Percentiles rank a stretch among this genome's conserved stretches.
These are phyloP conservation scores for Lunasporangiospora selenospora DNA, from an alignment of 192 early-diverging fungal genomes.

Conservation along the genomic window DNA sequence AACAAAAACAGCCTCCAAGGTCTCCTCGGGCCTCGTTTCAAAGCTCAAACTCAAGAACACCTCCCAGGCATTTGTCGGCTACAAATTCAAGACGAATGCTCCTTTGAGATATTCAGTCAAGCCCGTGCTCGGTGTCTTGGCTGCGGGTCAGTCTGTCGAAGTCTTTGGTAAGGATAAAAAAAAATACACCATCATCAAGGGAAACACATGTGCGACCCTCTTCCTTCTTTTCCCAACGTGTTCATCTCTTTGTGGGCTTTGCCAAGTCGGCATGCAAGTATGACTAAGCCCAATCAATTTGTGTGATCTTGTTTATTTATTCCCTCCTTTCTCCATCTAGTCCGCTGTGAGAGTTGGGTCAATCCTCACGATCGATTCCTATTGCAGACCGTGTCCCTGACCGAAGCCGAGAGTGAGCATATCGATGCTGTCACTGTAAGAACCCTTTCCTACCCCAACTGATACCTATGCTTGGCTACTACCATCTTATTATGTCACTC, in stretches of 20 bases:
- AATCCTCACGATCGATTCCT: conserved; percentile 52
- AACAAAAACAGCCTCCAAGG: conserved; percentile 53
- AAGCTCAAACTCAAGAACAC: conserved; percentile 50
- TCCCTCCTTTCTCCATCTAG: conserved; percentile 16
- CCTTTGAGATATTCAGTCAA: conserved; percentile 52
- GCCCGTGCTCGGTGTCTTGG: conserved; percentile 50
- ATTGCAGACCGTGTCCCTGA: conserved; percentile 48
- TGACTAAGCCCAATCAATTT: conserved; percentile 11
- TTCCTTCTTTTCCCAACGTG: too few relatives aligned
- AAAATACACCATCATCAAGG: too few relatives aligned
- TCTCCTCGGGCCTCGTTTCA: conserved; percentile 47
- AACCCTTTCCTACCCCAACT: neutral
- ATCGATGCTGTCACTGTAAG: conserved; percentile 44
- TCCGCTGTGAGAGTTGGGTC: conserved; percentile 52
- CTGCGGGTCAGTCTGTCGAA: conserved; percentile 47
- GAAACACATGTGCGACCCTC: too few relatives aligned
- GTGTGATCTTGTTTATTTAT: neutral
- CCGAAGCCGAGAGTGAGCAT: conserved; percentile 31
- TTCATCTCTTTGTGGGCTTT: too few relatives aligned
- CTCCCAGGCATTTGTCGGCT: conserved; percentile 42
- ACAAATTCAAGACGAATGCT: conserved; percentile 57
- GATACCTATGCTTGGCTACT: too few relatives aligned
- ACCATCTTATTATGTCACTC: too few relatives aligned
- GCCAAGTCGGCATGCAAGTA: too few relatives aligned
- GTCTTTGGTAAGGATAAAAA: conserved; percentile 51